Evolutionary conservation across 495 filamentous ascomycete species (phyloP).

Genomic region (Pseudomonodictys pantanalensis): DNA sequence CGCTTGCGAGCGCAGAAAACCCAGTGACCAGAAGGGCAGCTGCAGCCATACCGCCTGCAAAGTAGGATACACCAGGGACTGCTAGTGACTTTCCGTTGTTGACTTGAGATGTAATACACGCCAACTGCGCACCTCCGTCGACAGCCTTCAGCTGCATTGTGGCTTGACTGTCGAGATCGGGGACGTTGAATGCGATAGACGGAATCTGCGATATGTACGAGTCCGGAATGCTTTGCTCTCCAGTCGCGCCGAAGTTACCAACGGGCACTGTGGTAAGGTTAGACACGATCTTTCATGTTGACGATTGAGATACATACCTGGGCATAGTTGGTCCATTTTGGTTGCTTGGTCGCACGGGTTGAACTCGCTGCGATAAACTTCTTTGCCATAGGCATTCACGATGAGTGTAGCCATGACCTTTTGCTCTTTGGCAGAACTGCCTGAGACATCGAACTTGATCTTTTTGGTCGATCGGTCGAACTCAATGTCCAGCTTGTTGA

Average conservation of each 20-base stretch:
- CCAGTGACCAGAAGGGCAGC: slow-evolving; percentile 75
- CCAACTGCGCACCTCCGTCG: slow-evolving; percentile 58
- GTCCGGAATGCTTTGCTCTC: slow-evolving; percentile 64
- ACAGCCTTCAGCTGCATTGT: slow-evolving; percentile 69
- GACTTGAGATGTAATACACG: slow-evolving; percentile 79
- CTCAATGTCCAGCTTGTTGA: slow-evolving; percentile 70
- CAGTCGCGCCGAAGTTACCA: slow-evolving; percentile 69
- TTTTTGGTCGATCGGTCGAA: slow-evolving; percentile 71
- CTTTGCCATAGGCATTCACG: slow-evolving; percentile 80
- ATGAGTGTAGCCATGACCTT: slow-evolving; percentile 78
- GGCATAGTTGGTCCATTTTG: slow-evolving; percentile 72
- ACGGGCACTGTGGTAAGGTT: slow-evolving; percentile 57
- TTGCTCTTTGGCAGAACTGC: slow-evolving; percentile 68
- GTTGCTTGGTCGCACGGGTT: slow-evolving; percentile 71
- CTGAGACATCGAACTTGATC: slow-evolving; percentile 79
- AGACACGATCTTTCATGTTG: neutral
- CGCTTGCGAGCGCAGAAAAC: slow-evolving; percentile 64
- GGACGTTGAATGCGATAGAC: slow-evolving; percentile 83
- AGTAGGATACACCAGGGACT: slow-evolving; percentile 75
- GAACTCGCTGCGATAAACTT: slow-evolving; percentile 77
- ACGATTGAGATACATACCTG: slow-evolving; percentile 54
- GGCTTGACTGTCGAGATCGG: slow-evolving; percentile 85
- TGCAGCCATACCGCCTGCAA: slow-evolving; percentile 82
- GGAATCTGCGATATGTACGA: slow-evolving; percentile 74
- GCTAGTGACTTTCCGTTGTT: slow-evolving; percentile 80